Percentiles rank a stretch among this genome's conserved stretches.
Evolutionary conservation across 2,329 filamentous ascomycete species (phyloP).

Genomic region (Graphilbum ipis-grandicollis): DNA sequence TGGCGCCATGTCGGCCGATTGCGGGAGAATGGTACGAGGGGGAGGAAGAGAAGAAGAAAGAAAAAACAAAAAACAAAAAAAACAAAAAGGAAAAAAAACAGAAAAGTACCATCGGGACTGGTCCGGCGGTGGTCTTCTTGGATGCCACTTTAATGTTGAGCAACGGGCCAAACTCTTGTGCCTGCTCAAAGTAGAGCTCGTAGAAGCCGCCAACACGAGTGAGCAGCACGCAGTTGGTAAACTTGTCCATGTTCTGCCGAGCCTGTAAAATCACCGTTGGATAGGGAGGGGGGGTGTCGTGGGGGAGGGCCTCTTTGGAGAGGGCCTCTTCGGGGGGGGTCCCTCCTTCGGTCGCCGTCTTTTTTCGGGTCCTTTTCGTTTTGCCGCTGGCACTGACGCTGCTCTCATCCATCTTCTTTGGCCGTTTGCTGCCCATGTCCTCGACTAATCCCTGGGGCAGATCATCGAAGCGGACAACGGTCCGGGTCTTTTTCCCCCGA

Average conservation of each 20-base stretch:
- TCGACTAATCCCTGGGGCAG: constrained; percentile 37
- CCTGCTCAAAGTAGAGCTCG: constrained; percentile 94
- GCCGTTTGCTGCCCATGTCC: constrained; percentile 13
- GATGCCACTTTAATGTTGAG: constrained; percentile 74
- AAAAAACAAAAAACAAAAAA: not conserved
- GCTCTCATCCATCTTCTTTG: too few relatives aligned
- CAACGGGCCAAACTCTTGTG: constrained; percentile 70
- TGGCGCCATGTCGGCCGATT: not conserved
- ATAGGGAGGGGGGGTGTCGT: constrained; percentile 36
- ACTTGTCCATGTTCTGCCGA: constrained; percentile 75
- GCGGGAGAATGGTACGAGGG: not conserved
- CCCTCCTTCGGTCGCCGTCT: too few relatives aligned
- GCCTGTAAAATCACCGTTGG: constrained; percentile 83
- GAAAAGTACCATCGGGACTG: constrained; percentile 61
- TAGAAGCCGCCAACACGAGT: constrained; percentile 94
- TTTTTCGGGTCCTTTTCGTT: not conserved
- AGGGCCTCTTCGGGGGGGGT: too few relatives aligned
- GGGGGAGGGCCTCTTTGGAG: too few relatives aligned
- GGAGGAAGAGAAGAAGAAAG: not conserved
- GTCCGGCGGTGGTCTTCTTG: constrained; percentile 62
- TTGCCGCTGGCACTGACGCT: not conserved
- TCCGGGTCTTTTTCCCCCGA: constrained; percentile 37
- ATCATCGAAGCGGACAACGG: constrained; percentile 35
- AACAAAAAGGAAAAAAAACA: not conserved
- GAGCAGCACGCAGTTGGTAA: constrained; percentile 76